phyloP scores from a whole-genome alignment of 371 early-diverging fungal genomes.

The Haplosporangium sp. region DNA sequence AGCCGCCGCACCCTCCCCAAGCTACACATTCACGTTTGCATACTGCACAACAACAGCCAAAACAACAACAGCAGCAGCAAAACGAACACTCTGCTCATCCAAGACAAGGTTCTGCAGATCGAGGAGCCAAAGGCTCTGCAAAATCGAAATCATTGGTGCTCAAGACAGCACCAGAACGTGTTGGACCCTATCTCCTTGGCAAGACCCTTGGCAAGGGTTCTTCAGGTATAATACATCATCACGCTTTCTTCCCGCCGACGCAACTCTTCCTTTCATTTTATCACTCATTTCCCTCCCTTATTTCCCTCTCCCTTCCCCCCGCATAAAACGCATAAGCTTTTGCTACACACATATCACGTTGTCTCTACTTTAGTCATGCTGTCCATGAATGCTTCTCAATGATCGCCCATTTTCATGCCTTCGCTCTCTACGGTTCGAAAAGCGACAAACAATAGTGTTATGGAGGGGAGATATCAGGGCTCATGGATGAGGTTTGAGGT shows the following conservation, averaged over 20 bases:
- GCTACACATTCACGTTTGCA: background rate
- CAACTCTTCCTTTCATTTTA: background rate
- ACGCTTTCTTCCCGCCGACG: too few relatives aligned
- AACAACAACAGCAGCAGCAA: conserved; percentile 5
- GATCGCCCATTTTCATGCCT: too few relatives aligned
- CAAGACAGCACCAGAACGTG: conserved; percentile 41
- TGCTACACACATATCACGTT: background rate
- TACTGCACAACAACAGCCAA: background rate
- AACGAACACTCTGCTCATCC: conserved; percentile 12
- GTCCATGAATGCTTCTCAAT: too few relatives aligned
- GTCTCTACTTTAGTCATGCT: too few relatives aligned
- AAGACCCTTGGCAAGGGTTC: conserved; percentile 86
- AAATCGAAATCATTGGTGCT: conserved; percentile 24
- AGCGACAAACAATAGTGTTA: too few relatives aligned
- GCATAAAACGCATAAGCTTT: background rate
- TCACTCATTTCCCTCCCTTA: background rate
- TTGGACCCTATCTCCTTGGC: conserved; percentile 84
- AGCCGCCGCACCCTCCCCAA: background rate
- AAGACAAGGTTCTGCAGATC: conserved; percentile 36
- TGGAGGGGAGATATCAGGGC: too few relatives aligned
- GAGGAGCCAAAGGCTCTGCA: conserved; percentile 34
- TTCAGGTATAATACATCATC: conserved; percentile 62
- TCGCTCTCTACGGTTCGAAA: too few relatives aligned
- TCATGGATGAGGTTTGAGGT: too few relatives aligned
- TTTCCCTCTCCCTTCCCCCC: conserved; percentile 5